Base-by-base conservation (phyloP, 2,329 filamentous ascomycete genomes). In the Trichoderma sp. region DNA sequence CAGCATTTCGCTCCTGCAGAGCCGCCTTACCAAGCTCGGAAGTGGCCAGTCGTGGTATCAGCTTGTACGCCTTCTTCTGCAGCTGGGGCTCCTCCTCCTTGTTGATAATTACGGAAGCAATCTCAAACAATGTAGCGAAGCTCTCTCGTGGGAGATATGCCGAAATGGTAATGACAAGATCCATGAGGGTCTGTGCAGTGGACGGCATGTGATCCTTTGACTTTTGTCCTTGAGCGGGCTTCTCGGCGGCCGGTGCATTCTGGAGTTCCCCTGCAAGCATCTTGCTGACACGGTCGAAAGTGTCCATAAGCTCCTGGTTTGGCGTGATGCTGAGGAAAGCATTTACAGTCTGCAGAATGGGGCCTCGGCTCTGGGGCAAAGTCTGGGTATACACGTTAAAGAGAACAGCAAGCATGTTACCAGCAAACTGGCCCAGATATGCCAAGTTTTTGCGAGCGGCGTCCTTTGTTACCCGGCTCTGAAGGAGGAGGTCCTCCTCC, bases 301-400 rank as follows among this genome's bases (percentile, higher is more conserved):
- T 98, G 74, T 93, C 92, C 77, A 93, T 92, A 24, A 98, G 86
- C 80, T 98, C 95, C 74, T 88, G 80, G 14, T 85, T 87, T 0
- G 93, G 92, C 0, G 94, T 93, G 77, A 98, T 93, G 84, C 95
- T 97, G 72, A 99, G 84, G 82, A 95, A 98, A 6, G 94, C 91
- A 82, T 98, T 98, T 84, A 98, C 96, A 74, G 95, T 97, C 80
- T 95, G 93, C 39, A 99, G 85, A 69, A 99, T 96, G 24, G 93
- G 94, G 0, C 94, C 95, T 76, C 96, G 89, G 78, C 93, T 96
- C 78, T 98, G 94, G 3, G 96, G 95, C 30, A 99, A 86, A 1
- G 96, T 99, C 81, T 98, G 93, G 74, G 93, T 97, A 84, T 99
- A 99, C 58, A 99, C 95, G 79, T 99, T 99, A 86, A 99, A 98